These are phyloP conservation scores for Pouteria campechiana DNA, from an alignment of 179 eudicot species.

Conservation along the genomic window DNA sequence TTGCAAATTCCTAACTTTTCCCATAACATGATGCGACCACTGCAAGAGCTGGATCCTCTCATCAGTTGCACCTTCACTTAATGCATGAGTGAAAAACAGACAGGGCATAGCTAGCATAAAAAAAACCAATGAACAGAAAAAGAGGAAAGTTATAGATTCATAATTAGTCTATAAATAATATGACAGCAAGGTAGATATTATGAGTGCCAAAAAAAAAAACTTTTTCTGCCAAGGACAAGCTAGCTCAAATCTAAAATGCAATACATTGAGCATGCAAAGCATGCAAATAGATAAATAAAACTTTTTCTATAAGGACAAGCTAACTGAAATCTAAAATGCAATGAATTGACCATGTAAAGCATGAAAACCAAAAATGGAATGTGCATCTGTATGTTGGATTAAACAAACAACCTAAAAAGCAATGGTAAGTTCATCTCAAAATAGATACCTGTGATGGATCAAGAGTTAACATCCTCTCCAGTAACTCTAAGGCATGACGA, in stretches of 20 bases:
- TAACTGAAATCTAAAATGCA: neutral
- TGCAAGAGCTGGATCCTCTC: no score
- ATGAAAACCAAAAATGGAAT: neutral
- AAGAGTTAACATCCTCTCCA: slow-evolving; percentile 72
- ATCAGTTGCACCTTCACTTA: no score
- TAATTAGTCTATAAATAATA: no score
- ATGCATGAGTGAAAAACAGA: no score
- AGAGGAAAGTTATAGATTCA: no score
- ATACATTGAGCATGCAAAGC: neutral
- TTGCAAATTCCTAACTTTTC: no score
- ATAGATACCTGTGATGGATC: slow-evolving; percentile 67
- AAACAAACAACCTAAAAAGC: neutral
- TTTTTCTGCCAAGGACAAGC: no score
- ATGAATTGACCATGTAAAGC: neutral
- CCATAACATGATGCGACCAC: no score
- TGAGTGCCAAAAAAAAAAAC: no score
- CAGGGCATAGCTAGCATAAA: no score
- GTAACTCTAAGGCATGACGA: slow-evolving; percentile 66
- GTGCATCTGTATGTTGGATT: neutral
- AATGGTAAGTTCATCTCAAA: neutral
- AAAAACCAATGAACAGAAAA: no score
- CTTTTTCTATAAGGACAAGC: neutral
- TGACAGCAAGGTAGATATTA: no score
- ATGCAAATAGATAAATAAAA: neutral
- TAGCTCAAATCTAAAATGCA: neutral